A percentile compares a stretch with the other conserved stretches of the same genome.
Evolutionary conservation across 2,329 filamentous ascomycete species (phyloP).

Genomic region (Raffaelea deltoideospora): DNA sequence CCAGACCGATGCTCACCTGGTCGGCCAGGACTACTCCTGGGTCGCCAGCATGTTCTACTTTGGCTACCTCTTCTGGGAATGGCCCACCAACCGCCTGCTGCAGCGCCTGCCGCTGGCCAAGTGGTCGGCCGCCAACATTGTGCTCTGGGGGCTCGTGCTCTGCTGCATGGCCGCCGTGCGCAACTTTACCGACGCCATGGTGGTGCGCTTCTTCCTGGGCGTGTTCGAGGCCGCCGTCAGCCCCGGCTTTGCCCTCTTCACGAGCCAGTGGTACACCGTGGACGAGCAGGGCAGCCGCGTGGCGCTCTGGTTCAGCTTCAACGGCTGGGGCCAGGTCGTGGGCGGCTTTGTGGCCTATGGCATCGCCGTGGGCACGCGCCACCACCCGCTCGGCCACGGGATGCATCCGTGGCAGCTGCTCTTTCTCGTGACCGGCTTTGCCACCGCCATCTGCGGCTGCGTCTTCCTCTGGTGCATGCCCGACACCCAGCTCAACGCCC

Average conservation of each 20-base stretch:
- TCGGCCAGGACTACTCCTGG: slow-evolving; percentile 32
- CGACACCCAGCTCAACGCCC: slow-evolving; percentile 23
- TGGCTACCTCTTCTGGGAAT: slow-evolving; percentile 42
- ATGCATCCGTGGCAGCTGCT: slow-evolving; percentile 51
- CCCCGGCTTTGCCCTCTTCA: slow-evolving; percentile 53
- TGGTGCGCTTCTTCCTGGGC: slow-evolving; percentile 52
- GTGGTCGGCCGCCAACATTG: slow-evolving; percentile 48
- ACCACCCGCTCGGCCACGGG: slow-evolving; percentile 14
- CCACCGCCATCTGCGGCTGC: slow-evolving; percentile 31
- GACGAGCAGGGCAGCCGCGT: slow-evolving; percentile 48
- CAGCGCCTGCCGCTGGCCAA: slow-evolving; percentile 51
- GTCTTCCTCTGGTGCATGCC: slow-evolving; percentile 34
- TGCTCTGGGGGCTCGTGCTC: slow-evolving; percentile 44
- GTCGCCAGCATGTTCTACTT: slow-evolving; percentile 34
- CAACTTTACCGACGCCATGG: slow-evolving; percentile 45
- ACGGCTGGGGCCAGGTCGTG: slow-evolving; percentile 22
- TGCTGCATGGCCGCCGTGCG: slow-evolving; percentile 46
- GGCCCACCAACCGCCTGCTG: slow-evolving; percentile 48
- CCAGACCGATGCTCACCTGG: slow-evolving; percentile 24
- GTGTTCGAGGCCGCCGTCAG: slow-evolving; percentile 54
- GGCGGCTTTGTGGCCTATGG: slow-evolving; percentile 24
- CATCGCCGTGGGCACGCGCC: slow-evolving; percentile 31
- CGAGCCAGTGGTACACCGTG: slow-evolving; percentile 59
- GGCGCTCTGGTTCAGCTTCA: slow-evolving; percentile 53
- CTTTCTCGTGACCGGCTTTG: slow-evolving; percentile 36